A percentile compares a stretch with the other conserved stretches of the same genome.
Evolutionary conservation across 805 yeast species (phyloP).

Genomic region (Monosporozyma aerobia): DNA sequence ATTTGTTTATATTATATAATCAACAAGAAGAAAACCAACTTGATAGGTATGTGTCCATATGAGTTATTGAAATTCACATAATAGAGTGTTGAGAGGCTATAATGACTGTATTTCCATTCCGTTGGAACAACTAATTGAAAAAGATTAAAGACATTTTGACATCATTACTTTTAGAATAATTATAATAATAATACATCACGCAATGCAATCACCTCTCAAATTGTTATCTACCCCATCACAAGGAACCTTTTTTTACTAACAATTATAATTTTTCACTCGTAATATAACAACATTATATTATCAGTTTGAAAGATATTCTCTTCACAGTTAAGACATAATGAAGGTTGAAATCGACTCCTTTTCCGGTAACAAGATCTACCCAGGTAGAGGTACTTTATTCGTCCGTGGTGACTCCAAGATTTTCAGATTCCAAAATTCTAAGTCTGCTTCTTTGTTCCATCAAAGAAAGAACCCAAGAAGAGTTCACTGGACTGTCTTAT

Average conservation of each 20-base stretch:
- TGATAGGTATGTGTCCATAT: slow-evolving; percentile 20
- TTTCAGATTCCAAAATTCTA: slow-evolving; percentile 98
- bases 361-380: slow-evolving; percentile 99
- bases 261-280: not conserved
- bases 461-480: slow-evolving; percentile 99
- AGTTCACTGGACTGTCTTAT: slow-evolving; percentile 98
- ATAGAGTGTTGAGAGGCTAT: not conserved
- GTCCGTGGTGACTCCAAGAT: slow-evolving; percentile 99
- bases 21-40: slow-evolving; percentile 14
- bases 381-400: slow-evolving; percentile 99
- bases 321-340: slow-evolving; percentile 38
- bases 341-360: slow-evolving; percentile 99
- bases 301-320: not conserved
- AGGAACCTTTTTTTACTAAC: not conserved
- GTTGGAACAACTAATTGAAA: not conserved
- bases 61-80: not conserved
- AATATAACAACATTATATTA: not conserved
- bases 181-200: too few species aligned
- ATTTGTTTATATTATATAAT: slow-evolving; percentile 1
- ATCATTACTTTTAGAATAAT: too few species aligned
- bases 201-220: too few species aligned
- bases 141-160: too few species aligned
- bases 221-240: too few species aligned
- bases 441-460: slow-evolving; percentile 94
- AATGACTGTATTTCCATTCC: not conserved